Percentiles rank a stretch among this genome's conserved stretches.
Conservation (phyloP, 1,284 basidiomycete species). For the Ganoderma leucocontextum region DNA sequence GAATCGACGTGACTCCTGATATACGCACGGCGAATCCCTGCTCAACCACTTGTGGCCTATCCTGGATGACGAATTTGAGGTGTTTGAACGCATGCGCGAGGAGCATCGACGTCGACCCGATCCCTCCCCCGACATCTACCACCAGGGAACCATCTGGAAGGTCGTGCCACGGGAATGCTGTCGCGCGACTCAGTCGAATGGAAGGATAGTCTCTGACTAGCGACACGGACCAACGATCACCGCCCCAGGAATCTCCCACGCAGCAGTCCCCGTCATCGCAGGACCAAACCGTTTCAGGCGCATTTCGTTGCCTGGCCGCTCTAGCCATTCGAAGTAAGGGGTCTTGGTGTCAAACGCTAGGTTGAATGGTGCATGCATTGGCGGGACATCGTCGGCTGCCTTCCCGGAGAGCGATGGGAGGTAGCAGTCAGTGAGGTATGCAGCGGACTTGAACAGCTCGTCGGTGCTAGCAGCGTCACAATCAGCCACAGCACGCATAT, state of each 20-base stretch:
- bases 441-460: slow-evolving; percentile 75
- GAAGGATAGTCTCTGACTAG: not conserved
- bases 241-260: slow-evolving; percentile 61
- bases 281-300: slow-evolving; percentile 72
- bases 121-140: slow-evolving; percentile 81
- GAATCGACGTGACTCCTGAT: slow-evolving; percentile 38
- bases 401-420: slow-evolving; percentile 28
- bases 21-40: slow-evolving; percentile 56
- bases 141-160: slow-evolving; percentile 58
- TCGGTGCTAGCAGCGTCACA: slow-evolving; percentile 58
- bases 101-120: slow-evolving; percentile 75
- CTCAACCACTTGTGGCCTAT: slow-evolving; percentile 66
- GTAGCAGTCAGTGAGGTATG: slow-evolving; percentile 72
- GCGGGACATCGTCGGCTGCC: slow-evolving; percentile 10
- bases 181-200: not conserved
- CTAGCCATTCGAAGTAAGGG: slow-evolving; percentile 51
- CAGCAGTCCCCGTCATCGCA: slow-evolving; percentile 72
- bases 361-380: slow-evolving; percentile 46
- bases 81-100: slow-evolving; percentile 64
- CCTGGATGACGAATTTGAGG: slow-evolving; percentile 74
- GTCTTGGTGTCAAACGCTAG: slow-evolving; percentile 43
- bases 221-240: slow-evolving; percentile 48
- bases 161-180: slow-evolving; percentile 71
- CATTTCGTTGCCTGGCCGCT: slow-evolving; percentile 42
- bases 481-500: not conserved